Conservation (phyloP, 106 monocot species). For the Triglochin maritima region DNA sequence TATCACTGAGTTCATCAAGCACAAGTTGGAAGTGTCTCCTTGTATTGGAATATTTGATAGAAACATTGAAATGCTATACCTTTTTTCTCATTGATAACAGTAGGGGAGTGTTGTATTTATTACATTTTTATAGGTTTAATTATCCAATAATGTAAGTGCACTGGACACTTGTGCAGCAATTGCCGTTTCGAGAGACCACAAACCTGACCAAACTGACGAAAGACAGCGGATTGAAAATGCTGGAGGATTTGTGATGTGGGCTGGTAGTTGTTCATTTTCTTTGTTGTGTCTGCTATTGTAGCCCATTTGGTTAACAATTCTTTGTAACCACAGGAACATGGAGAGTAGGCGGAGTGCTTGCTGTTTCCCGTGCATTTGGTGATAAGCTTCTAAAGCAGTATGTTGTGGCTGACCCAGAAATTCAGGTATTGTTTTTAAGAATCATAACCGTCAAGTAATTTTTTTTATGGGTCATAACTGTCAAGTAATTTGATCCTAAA, state of each 20-base stretch:
- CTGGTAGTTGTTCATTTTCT: constrained; percentile 31
- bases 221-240: constrained; percentile 76
- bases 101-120: no score
- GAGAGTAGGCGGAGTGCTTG: constrained; percentile 85
- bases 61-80: no score
- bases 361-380: constrained; percentile 88
- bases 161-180: constrained; percentile 36
- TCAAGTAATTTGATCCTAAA: neutral
- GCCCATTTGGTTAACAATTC: neutral
- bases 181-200: constrained; percentile 84
- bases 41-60: no score
- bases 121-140: no score
- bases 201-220: constrained; percentile 82
- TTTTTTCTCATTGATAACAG: no score
- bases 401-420: constrained; percentile 82
- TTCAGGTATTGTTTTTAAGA: constrained; percentile 32
- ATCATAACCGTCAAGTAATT: neutral
- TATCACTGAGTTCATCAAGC: no score
- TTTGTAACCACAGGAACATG: constrained; percentile 54
- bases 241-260: constrained; percentile 97
- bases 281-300: neutral
- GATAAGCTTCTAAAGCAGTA: constrained; percentile 72
- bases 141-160: no score
- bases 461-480: neutral
- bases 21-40: no score